Base-by-base conservation (phyloP, 148 eudicot genomes). In the Vaccinium myrtillus region DNA sequence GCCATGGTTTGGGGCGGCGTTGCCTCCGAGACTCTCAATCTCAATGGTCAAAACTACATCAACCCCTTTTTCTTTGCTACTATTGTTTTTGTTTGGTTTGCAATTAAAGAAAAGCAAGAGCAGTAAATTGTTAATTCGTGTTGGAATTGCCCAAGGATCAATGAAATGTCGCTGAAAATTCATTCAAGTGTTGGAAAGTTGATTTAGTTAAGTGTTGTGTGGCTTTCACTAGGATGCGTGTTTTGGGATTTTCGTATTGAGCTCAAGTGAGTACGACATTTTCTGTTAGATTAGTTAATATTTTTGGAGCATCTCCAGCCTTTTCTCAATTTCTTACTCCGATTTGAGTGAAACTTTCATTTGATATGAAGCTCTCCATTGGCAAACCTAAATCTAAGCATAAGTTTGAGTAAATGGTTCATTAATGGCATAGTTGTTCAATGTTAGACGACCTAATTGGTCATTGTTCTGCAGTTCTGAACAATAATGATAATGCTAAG, bases 1-100 rank as follows among this genome's bases (percentile, higher is more conserved):
- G 77, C 77, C 16, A 73, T 73, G 77, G 49, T 73, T 2, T 73
- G 77, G 77, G 77, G 77, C n/a, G 49, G 77, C n/a, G 77, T 73
- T 73, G 21, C 46, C 36, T 73, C 77, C 77, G 77, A 73, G 77
- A 73, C 77, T 73, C 23, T 73, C 77, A 73, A 36, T 36, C 77
- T 73, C 77, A 73, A 73, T 16, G 77, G 77, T 73, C 36, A 73
- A 1, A 36, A 16, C 49, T 14, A 36, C 77, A 49, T 36, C 77
- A 73, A 9, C 49, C 49, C 11, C n/a, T 16, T 16, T 73, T 36
- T 14, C 21, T 73, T 49, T 15, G 49, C 49, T 25, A 58, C 46
- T 65, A 65, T 65, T 9, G 71, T 23, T 11, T 65, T 36, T 73
- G 1, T 15, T 73, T 36, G 48, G 49, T 36, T 73, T 16, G 19